Conservation (phyloP, 139 green algal species). For the Closterium sp. region DNA sequence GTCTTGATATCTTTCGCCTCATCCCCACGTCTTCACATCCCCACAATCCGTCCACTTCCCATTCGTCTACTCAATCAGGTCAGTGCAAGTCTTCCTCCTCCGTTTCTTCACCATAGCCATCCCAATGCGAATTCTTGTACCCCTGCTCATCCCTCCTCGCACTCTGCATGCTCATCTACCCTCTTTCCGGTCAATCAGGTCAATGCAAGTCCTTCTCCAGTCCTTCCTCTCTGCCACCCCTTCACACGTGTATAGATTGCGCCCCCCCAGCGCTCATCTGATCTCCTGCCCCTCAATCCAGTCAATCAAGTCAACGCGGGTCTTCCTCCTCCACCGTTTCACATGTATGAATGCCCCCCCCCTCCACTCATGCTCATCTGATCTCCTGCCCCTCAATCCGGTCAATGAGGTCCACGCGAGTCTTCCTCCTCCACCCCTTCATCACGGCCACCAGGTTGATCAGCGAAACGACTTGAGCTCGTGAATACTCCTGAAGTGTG, state of each 20-base stretch:
- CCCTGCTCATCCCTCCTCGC: too few relatives aligned
- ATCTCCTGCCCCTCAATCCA: conserved; percentile 12
- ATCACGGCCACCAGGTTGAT: conserved; percentile 48
- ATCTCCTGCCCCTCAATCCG: conserved; percentile 31
- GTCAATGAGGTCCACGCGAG: conserved; percentile 36
- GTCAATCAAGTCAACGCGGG: conserved; percentile 38
- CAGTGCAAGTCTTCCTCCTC: conserved; percentile 26
- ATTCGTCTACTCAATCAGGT: background rate
- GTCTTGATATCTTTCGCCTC: too few relatives aligned
- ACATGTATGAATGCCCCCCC: too few relatives aligned
- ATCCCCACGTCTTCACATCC: too few relatives aligned
- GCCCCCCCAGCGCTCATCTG: too few relatives aligned
- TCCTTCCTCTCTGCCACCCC: too few relatives aligned
- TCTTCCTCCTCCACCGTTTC: conserved; percentile 23
- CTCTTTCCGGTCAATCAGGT: background rate
- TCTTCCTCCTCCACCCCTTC: conserved; percentile 54
- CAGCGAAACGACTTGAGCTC: conserved; percentile 36
- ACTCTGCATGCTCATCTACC: too few relatives aligned
- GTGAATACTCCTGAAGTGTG: conserved; percentile 35
- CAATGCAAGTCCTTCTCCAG: conserved; percentile 7
- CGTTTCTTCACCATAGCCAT: too few relatives aligned
- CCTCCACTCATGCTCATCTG: background rate
- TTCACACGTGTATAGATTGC: too few relatives aligned
- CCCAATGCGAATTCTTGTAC: too few relatives aligned
- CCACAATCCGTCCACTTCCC: too few relatives aligned